These are phyloP conservation scores for Aspergillus sp. DNA, from an alignment of 2,329 filamentous ascomycete genomes.

Conservation along the genomic window DNA sequence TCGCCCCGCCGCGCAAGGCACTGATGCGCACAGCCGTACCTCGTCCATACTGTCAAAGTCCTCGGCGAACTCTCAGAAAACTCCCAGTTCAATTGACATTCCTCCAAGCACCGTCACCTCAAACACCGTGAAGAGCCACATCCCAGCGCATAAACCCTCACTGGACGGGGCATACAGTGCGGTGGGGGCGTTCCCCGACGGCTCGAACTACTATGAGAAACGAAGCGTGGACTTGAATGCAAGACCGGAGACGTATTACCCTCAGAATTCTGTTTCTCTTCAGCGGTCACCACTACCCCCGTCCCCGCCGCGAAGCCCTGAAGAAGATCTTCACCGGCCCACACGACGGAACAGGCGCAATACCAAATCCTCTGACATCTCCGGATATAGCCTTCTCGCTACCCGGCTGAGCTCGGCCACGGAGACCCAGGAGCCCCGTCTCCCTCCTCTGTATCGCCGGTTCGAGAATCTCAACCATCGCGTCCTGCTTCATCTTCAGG, in stretches of 20 bases:
- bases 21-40: conserved; percentile 31
- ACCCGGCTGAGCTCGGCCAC: conserved; percentile 34
- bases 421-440: conserved; percentile 28
- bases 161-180: conserved; percentile 21
- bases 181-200: conserved; percentile 20
- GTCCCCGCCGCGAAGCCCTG: conserved; percentile 38
- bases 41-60: conserved; percentile 35
- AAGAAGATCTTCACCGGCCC: conserved; percentile 28
- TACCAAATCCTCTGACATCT: conserved; percentile 26
- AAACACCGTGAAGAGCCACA: conserved; percentile 29
- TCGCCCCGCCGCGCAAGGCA: conserved; percentile 5
- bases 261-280: conserved; percentile 20
- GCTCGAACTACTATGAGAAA: conserved; percentile 24
- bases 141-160: conserved; percentile 22
- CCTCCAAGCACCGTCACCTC: conserved; percentile 29
- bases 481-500: conserved; percentile 78
- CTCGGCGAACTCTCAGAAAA: conserved; percentile 30
- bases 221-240: conserved; percentile 33
- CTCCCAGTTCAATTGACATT: conserved; percentile 28
- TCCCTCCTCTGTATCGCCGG: conserved; percentile 72
- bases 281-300: conserved; percentile 31
- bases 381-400: conserved; percentile 40
- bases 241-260: conserved; percentile 37
- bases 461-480: conserved; percentile 83
- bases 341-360: conserved; percentile 25